phyloP scores from a whole-genome alignment of 2,329 filamentous ascomycete genomes.

The Amesomyces nigricolor region DNA sequence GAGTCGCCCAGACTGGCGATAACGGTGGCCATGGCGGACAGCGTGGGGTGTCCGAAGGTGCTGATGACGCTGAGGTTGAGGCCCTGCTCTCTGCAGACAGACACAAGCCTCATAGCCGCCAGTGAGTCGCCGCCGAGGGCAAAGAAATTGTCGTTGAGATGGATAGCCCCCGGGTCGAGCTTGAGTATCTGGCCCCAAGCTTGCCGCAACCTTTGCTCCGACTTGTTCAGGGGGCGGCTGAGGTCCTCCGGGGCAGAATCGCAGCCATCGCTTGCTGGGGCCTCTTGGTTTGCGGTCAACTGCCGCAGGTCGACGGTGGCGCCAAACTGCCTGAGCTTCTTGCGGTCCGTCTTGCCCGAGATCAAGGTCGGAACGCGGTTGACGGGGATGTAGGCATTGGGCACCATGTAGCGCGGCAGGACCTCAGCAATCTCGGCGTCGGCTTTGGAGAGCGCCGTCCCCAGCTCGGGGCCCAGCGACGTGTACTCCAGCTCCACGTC shows the following conservation, averaged over 20 bases:
- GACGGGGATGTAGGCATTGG: conserved; percentile 39
- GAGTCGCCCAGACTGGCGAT: conserved; percentile 19
- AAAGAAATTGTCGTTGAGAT: conserved; percentile 43
- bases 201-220: conserved; percentile 30
- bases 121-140: conserved; percentile 47
- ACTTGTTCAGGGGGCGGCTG: conserved; percentile 26
- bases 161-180: conserved; percentile 20
- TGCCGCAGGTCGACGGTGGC: conserved; percentile 19
- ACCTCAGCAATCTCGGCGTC: conserved; percentile 17
- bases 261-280: neutral
- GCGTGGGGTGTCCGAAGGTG: conserved; percentile 41
- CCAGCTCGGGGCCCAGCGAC: conserved; percentile 16
- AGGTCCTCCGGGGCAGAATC: neutral
- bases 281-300: conserved; percentile 14
- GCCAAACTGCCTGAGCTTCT: conserved; percentile 34
- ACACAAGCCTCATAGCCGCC: conserved; percentile 46
- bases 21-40: conserved; percentile 39
- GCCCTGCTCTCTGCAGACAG: conserved; percentile 35
- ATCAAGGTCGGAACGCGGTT: conserved; percentile 37
- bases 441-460: conserved; percentile 17
- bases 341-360: conserved; percentile 42
- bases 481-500: conserved; percentile 18
- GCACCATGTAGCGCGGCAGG: conserved; percentile 35
- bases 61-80: conserved; percentile 40
- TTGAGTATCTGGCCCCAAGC: conserved; percentile 30